Conservation (phyloP, 768 basidiomycete genomes). For the Collybia sordida region DNA sequence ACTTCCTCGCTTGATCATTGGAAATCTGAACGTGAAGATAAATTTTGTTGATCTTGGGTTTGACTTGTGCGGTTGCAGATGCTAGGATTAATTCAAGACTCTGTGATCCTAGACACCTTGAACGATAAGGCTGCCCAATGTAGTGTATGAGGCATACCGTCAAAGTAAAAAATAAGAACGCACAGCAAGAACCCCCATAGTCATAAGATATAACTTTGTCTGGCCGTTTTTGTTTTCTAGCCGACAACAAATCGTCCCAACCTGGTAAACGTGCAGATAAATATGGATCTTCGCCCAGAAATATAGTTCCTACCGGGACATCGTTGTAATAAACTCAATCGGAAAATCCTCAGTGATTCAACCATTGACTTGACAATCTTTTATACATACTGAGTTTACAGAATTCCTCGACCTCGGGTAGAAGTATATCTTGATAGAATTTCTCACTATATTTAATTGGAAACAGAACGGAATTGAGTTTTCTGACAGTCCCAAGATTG, state of each 20-base stretch:
- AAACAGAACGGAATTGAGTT: constrained; percentile 75
- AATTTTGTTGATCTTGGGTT: constrained; percentile 65
- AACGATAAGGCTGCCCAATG: constrained; percentile 73
- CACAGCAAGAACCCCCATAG: constrained; percentile 89
- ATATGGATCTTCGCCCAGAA: constrained; percentile 7
- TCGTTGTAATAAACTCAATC: constrained; percentile 89
- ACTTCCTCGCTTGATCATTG: constrained; percentile 72
- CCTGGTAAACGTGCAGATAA: constrained; percentile 31
- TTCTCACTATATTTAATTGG: constrained; percentile 88
- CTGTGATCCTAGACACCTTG: constrained; percentile 71
- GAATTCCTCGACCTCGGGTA: constrained; percentile 79
- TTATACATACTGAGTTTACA: constrained; percentile 75
- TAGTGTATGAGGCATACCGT: background rate
- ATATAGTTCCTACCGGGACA: constrained; percentile 53
- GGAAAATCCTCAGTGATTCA: background rate
- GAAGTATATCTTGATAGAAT: constrained; percentile 80
- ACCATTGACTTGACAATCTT: background rate
- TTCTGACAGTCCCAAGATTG: constrained; percentile 79
- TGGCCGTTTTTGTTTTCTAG: constrained; percentile 66
- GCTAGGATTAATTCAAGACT: constrained; percentile 66
- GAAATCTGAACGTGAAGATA: constrained; percentile 89
- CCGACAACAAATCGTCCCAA: constrained; percentile 86
- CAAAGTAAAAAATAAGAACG: constrained; percentile 24
- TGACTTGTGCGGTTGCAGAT: constrained; percentile 57
- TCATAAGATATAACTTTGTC: constrained; percentile 79